Base-by-base conservation (phyloP, 2,329 filamentous ascomycete genomes). In the Allantophomopsis lycopodina region DNA sequence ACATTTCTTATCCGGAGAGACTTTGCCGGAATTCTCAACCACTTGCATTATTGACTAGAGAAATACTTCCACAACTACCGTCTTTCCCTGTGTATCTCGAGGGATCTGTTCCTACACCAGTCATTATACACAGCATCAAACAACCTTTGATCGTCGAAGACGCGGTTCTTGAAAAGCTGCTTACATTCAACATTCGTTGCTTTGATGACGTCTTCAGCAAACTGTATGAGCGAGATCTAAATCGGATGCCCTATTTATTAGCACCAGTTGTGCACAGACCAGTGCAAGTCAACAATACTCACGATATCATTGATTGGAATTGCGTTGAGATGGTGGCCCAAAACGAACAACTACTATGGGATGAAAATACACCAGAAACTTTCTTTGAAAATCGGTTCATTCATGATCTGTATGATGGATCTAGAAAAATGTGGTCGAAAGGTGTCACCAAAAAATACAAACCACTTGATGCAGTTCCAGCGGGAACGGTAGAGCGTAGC, bases 181-280 rank as follows among this genome's bases (percentile, higher is more conserved):
- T 76, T 1, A 59, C 57, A 0, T 94, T 91, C 54, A 94, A 84
- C 0, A 61, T 93, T 32, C 68, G 71, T 4, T 59, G 93, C 0
- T 95, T 93, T 56, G 63, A 73, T 13, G 86, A 96, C 48, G 65
- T 95, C 0, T 96, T 94, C 62, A 89, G 87, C 57, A 98, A 98
- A 56, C 67, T 69, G 3, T 98, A 85, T 50, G 76, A 83, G 37
- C 64, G 72, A 0, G 66, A 76, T 13, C 49, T 65, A 0, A 58
- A 67, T 1, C 75, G 79, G 20, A 71, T 94, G 55, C 80, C 87
- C 0, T 98, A 95, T 57, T 94, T 87, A 64, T 53, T 95, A 12
- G 82, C 77, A 0, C 89, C 91, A 5, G 47, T 68, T 12, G 23
- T 28, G 23, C 23, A 28, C 3, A 49, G 37, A 14, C 34, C 44